Evolutionary conservation across 75 land plant species (phyloP).

Genomic region (Sequoia sempervirens): DNA sequence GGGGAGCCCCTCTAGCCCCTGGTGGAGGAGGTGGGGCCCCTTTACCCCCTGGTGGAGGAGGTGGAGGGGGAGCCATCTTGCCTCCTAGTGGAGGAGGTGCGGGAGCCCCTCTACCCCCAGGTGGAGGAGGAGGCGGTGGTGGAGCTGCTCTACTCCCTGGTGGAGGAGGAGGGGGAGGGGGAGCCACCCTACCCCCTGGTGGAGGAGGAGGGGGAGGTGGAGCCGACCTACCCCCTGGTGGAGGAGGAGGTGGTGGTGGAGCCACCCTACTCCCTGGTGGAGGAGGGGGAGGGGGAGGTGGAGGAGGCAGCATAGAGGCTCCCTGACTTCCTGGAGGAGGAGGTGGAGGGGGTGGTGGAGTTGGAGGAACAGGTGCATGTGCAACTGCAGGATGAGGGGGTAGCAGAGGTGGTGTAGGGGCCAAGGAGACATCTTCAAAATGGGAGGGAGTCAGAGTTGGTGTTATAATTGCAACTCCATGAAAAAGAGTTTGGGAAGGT

Average conservation of each 20-base stretch:
- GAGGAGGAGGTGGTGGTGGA: constrained; percentile 30
- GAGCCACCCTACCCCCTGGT: constrained; percentile 7
- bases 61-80: constrained; percentile 21
- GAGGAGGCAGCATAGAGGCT: constrained; percentile 10
- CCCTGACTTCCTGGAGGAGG: background rate
- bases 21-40: no score
- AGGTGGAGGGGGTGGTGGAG: constrained; percentile 21
- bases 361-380: constrained; percentile 11
- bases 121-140: constrained; percentile 16
- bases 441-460: background rate
- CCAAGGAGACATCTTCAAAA: background rate
- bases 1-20: background rate
- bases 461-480: background rate
- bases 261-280: background rate
- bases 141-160: constrained; percentile 5
- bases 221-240: background rate
- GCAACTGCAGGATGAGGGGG: background rate
- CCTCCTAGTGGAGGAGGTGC: constrained; percentile 24
- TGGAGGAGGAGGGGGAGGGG: constrained; percentile 13
- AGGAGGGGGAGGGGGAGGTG: constrained; percentile 26
- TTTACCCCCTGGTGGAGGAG: constrained; percentile 20
- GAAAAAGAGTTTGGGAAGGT: background rate
- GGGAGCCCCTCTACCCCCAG: constrained; percentile 5
- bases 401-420: constrained; percentile 30
- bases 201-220: constrained; percentile 39